Evolutionary conservation across 345 rosid species (phyloP).

Genomic region (Eucalyptus guilfoylei): DNA sequence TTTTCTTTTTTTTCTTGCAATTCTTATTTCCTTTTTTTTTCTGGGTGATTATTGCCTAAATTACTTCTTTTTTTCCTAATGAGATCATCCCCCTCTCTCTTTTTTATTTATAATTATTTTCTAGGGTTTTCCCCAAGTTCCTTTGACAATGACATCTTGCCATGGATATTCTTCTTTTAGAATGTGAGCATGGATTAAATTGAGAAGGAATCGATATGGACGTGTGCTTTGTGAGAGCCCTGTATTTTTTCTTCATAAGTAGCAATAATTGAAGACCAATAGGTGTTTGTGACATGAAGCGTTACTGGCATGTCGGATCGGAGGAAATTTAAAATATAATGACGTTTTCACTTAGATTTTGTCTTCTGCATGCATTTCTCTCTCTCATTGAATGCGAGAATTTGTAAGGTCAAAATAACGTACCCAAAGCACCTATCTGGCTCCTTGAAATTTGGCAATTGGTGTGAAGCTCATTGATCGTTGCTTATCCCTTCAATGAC

Average conservation of each 20-base stretch:
- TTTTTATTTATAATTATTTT: not conserved
- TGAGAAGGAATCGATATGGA: not conserved
- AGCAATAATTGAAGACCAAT: not conserved
- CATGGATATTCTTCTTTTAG: not conserved
- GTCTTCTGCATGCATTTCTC: rapidly evolving
- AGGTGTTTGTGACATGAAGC: not conserved
- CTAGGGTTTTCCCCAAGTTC: not conserved
- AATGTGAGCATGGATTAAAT: not conserved
- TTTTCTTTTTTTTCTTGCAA: not conserved
- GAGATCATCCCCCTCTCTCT: not conserved
- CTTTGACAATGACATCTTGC: not conserved
- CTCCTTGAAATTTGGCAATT: not conserved
- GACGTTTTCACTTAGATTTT: not conserved
- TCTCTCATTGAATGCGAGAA: not conserved
- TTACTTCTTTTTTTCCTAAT: not conserved
- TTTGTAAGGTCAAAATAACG: not conserved
- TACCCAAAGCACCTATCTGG: not conserved
- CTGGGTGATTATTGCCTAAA: not conserved
- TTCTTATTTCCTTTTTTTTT: not conserved
- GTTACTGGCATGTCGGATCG: rapidly evolving
- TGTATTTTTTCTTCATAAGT: not conserved
- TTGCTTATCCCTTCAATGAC: not conserved
- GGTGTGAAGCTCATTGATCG: not conserved
- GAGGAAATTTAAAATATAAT: not conserved
- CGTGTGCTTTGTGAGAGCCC: not conserved